Base-by-base conservation (phyloP, 129 eudicot species). In the Calendula officinalis region DNA sequence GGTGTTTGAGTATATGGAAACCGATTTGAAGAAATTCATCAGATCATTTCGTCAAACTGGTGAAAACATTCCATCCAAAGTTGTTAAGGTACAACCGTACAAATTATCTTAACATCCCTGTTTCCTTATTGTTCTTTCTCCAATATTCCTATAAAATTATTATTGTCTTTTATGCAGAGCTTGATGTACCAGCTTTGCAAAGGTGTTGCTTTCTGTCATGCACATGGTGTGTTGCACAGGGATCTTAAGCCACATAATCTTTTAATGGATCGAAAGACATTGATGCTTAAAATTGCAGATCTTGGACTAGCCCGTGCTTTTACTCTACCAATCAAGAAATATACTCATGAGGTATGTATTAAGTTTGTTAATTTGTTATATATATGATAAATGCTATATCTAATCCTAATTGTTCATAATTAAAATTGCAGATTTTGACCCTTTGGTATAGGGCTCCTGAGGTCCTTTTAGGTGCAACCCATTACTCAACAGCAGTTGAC, bases 391-490 rank as follows among this genome's bases (percentile, higher is more conserved):
- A 40, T 8, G 44, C 9, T 8, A 7, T 16, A 7, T 49, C 2
- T 39, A n/a, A 6, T 15, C 46, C 11, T 42, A 42, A 7, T 3
- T 7, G 47, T 42, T 42, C 12, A 43, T 43, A 9, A 56, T 51
- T 8, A 30, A 41, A 2, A 38, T 61, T 67, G 68, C 91, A 88
- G 96, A 92, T 92, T 49, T 67, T 92, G 79, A 92, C 96, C 30
- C 89, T 92, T 30, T 92, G 99, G 96, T 88, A 92, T 59, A 84
- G 95, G 72, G 96, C 92, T 69, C 99, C 99, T 9, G 99, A 92
- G 83, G 96, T 92, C 46, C 95, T 92, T 53, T 71, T 92, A 76
- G 96, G 99, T 32, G 71, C 92, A 60, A 88, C 99, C 47, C 89
- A 92, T 72, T 92, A 88, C 73, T 92, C 99, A 10, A 80, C 91